Evolutionary conservation across 2,329 filamentous ascomycete genomes (phyloP).

Genomic region (Fusarium buharicum): DNA sequence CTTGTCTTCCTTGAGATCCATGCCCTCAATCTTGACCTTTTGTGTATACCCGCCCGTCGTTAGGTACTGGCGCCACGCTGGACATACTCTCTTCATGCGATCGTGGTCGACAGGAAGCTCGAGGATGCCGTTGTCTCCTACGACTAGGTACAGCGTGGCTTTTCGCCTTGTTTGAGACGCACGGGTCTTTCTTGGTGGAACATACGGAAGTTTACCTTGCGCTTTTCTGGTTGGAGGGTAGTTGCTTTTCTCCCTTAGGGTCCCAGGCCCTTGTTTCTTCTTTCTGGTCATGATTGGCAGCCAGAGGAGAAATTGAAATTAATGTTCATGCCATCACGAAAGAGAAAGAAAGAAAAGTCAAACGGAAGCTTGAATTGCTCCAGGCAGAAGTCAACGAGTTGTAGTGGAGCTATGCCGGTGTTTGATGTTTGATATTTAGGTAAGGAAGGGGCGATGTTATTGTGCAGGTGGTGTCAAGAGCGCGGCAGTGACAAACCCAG

Average conservation of each 20-base stretch:
- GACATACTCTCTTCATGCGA: conserved; percentile 13
- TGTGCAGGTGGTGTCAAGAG: not conserved
- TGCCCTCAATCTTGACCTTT: not conserved
- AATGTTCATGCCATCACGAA: no score
- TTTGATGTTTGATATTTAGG: no score
- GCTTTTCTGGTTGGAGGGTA: not conserved
- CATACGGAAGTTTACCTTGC: not conserved
- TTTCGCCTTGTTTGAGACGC: not conserved
- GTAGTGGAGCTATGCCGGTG: no score
- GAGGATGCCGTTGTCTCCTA: not conserved
- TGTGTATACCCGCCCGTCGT: not conserved
- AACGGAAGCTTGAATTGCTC: no score
- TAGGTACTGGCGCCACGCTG: conserved; percentile 1
- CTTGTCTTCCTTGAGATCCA: conserved; percentile 1
- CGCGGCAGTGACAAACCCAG: not conserved
- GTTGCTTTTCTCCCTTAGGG: no score
- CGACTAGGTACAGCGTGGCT: not conserved
- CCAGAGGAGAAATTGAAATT: no score
- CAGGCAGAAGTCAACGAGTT: no score
- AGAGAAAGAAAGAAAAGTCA: no score
- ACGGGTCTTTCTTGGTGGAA: not conserved
- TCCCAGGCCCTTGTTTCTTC: no score
- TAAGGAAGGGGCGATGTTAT: not conserved
- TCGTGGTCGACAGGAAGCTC: conserved; percentile 1
- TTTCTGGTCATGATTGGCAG: no score